Evolutionary conservation across 2,329 filamentous ascomycete genomes (phyloP).

Genomic region (Aspergillus fijiensis): DNA sequence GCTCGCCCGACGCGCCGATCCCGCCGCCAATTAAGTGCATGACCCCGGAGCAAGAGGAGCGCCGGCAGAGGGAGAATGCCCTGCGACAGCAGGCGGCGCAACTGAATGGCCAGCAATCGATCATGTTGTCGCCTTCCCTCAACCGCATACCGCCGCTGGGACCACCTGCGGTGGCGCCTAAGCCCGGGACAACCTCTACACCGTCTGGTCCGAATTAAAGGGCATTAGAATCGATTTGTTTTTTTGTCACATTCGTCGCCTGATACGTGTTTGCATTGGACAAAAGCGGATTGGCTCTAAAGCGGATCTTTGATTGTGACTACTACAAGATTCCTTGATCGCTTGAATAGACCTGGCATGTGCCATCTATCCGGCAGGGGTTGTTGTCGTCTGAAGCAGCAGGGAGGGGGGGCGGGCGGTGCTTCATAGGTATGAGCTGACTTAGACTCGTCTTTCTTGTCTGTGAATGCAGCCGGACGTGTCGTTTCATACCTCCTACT

Average conservation of each 20-base stretch:
- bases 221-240: not conserved
- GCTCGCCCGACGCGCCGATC: slow-evolving; percentile 44
- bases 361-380: not conserved
- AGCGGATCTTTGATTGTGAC: not conserved
- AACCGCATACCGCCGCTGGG: slow-evolving; percentile 34
- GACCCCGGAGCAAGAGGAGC: slow-evolving; percentile 45
- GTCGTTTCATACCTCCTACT: not conserved
- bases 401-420: too few relatives aligned
- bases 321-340: not conserved
- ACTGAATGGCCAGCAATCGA: slow-evolving; percentile 25
- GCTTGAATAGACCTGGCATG: not conserved
- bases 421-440: not conserved
- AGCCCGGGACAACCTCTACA: slow-evolving; percentile 26
- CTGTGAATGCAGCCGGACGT: not conserved
- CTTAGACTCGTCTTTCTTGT: not conserved
- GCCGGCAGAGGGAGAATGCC: slow-evolving; percentile 40
- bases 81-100: slow-evolving; percentile 24
- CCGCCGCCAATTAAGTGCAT: slow-evolving; percentile 45
- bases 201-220: slow-evolving; percentile 13
- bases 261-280: not conserved
- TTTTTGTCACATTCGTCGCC: not conserved
- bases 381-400: not conserved
- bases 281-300: not conserved
- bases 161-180: slow-evolving; percentile 25
- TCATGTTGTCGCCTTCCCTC: slow-evolving; percentile 36